Evolutionary conservation across 129 eudicot species (phyloP).

Genomic region (Saposhnikovia divaricata): DNA sequence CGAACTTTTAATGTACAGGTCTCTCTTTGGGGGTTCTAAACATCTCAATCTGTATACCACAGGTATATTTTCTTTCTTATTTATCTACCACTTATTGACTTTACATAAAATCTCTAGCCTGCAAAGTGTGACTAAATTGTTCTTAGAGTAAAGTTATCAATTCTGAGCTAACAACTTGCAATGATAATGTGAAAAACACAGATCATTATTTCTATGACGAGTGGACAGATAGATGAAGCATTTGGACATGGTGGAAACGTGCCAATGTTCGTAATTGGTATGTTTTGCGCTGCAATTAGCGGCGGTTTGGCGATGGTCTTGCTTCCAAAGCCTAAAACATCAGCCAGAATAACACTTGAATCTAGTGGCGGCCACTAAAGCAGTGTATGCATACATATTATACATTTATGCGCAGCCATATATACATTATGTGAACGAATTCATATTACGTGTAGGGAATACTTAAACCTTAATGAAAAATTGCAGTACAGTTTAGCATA

Average conservation of each 20-base stretch:
- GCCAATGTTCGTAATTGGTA: conserved; percentile 46
- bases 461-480: background rate
- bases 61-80: conserved; percentile 14
- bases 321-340: conserved; percentile 30
- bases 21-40: conserved; percentile 35
- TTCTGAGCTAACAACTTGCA: background rate
- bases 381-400: background rate
- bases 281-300: conserved; percentile 28
- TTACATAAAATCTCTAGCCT: background rate
- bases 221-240: conserved; percentile 39
- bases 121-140: background rate
- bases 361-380: background rate
- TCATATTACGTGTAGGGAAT: background rate
- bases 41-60: conserved; percentile 34
- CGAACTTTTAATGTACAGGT: conserved; percentile 9
- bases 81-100: background rate
- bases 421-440: background rate
- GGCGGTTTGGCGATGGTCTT: conserved; percentile 29
- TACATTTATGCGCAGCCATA: background rate
- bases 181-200: background rate
- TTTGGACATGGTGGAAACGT: conserved; percentile 53
- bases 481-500: background rate
- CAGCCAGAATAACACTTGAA: background rate
- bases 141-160: background rate
- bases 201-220: conserved; percentile 39